Evolutionary conservation across 345 rosid genomes (phyloP).

Genomic region (Melaleuca alternifolia): DNA sequence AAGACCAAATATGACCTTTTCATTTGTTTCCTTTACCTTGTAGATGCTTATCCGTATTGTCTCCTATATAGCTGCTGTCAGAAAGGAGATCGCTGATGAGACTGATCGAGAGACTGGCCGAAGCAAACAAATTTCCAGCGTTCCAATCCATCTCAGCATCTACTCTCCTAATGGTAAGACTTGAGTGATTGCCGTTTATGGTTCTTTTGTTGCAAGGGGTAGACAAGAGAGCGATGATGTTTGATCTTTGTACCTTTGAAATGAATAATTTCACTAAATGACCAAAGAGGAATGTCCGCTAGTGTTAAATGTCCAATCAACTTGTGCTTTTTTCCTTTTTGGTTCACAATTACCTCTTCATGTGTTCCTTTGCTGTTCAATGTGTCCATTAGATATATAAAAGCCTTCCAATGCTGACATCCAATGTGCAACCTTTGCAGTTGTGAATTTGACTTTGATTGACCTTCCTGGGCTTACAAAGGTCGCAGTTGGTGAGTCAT

Average conservation of each 20-base stretch:
- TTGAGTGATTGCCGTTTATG: not conserved
- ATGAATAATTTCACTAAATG: not conserved
- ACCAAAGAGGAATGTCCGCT: not conserved
- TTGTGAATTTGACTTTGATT: slow-evolving; percentile 88
- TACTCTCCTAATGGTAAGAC: slow-evolving; percentile 84
- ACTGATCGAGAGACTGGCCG: slow-evolving; percentile 95
- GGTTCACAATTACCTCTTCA: not conserved
- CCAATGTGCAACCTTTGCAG: slow-evolving; percentile 22
- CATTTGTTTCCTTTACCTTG: not conserved
- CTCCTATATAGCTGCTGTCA: slow-evolving; percentile 62
- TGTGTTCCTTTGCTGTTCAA: not conserved
- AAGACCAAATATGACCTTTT: not conserved
- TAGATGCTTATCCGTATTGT: not conserved
- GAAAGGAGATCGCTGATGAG: slow-evolving; percentile 86
- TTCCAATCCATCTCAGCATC: slow-evolving; percentile 94
- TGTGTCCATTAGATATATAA: not conserved
- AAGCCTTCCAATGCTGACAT: not conserved
- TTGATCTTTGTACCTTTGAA: not conserved
- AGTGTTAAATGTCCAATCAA: not conserved
- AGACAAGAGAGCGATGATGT: not conserved
- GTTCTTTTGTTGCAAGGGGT: not conserved
- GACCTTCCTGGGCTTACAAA: slow-evolving; percentile 99
- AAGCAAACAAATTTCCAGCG: slow-evolving; percentile 67
- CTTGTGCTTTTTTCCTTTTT: not conserved
- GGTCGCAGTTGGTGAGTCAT: slow-evolving; percentile 82